Evolutionary conservation across 83 land plant species (phyloP).

Genomic region (Isoetes engelmannii): DNA sequence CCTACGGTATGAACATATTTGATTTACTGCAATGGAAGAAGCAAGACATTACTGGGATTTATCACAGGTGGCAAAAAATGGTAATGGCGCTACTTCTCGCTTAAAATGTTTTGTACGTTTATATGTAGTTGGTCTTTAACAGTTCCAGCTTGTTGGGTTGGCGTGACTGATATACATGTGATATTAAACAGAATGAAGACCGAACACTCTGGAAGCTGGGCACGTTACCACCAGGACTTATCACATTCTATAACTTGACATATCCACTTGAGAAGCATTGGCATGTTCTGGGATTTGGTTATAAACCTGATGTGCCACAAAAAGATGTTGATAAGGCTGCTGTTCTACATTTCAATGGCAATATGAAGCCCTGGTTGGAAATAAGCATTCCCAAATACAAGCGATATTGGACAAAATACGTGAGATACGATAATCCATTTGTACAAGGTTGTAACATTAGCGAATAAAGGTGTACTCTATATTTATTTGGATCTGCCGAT

Average conservation of each 20-base stretch:
- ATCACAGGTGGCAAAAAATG: constrained; percentile 66
- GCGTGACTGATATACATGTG: too few species aligned
- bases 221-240: neutral
- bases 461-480: too few species aligned
- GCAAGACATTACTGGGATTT: constrained; percentile 50
- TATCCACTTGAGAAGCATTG: constrained; percentile 43
- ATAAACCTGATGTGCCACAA: constrained; percentile 39
- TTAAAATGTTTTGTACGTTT: neutral
- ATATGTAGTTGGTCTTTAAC: too few species aligned
- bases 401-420: constrained; percentile 46
- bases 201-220: constrained; percentile 59
- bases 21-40: constrained; percentile 58
- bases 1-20: constrained; percentile 74
- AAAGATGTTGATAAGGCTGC: constrained; percentile 48
- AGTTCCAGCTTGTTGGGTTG: too few species aligned
- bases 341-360: constrained; percentile 57
- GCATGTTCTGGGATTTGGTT: constrained; percentile 63
- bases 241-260: constrained; percentile 30
- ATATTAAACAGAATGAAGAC: constrained; percentile 40
- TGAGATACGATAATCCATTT: constrained; percentile 33
- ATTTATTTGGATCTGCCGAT: too few species aligned
- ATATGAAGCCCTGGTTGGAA: constrained; percentile 61
- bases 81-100: constrained; percentile 25
- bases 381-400: constrained; percentile 45
- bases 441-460: constrained; percentile 32